Conservation (phyloP, 805 yeast genomes). For the Ogataea pini region DNA sequence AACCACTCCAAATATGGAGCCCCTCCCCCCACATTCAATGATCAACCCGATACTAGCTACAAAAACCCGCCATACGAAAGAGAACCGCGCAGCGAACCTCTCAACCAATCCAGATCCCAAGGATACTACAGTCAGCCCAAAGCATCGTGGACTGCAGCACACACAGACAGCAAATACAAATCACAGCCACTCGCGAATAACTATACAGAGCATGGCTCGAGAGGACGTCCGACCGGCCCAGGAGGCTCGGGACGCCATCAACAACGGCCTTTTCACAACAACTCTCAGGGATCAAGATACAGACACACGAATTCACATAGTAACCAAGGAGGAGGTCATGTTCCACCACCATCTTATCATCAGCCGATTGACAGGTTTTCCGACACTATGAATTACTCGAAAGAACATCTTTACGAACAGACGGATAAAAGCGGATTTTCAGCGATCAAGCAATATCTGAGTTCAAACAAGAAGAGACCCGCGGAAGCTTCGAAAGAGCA, state of each 20-base stretch:
- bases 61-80: conserved; percentile 2
- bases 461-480: conserved; percentile 18
- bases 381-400: conserved; percentile 6
- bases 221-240: background rate
- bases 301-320: background rate
- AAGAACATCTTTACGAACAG: conserved; percentile 15
- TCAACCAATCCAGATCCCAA: background rate
- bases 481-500: conserved; percentile 9
- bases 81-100: background rate
- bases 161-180: conserved; percentile 7
- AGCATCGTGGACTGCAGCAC: background rate
- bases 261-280: background rate
- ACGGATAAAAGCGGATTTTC: conserved; percentile 20
- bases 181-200: background rate
- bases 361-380: background rate
- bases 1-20: conserved; percentile 23
- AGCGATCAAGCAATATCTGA: conserved; percentile 20
- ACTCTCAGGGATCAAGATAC: background rate
- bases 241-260: background rate
- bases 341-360: background rate
- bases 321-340: background rate
- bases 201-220: background rate
- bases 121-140: background rate
- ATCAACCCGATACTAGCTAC: background rate
- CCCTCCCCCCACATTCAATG: background rate